Evolutionary conservation across 306 rosid genomes (phyloP).

Genomic region (Bauhinia variegata): DNA sequence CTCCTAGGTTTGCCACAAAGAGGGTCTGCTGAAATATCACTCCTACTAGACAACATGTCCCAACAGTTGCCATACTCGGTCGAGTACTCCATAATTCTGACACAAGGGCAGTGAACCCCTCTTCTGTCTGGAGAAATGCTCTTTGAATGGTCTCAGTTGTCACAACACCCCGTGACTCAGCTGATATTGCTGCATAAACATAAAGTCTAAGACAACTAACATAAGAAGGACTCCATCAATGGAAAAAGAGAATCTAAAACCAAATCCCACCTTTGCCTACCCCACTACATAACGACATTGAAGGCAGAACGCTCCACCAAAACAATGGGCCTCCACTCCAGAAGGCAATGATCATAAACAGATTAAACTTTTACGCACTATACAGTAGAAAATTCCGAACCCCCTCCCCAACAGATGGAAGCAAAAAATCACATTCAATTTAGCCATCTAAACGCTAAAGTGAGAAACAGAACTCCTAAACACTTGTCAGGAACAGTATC

Average conservation of each 20-base stretch:
- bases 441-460: not conserved
- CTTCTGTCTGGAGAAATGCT: constrained; percentile 72
- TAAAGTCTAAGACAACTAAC: constrained; percentile 56
- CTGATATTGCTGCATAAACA: constrained; percentile 64
- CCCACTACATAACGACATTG: constrained; percentile 30
- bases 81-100: constrained; percentile 63
- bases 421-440: constrained; percentile 13
- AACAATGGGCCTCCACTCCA: constrained; percentile 20
- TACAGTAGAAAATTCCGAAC: not conserved
- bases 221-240: constrained; percentile 44
- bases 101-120: constrained; percentile 73
- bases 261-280: constrained; percentile 29
- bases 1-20: constrained; percentile 80
- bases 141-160: constrained; percentile 61
- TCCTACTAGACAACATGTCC: constrained; percentile 87
- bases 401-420: constrained; percentile 7
- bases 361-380: constrained; percentile 11
- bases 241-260: constrained; percentile 14
- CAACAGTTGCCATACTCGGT: constrained; percentile 75
- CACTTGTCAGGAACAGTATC: constrained; percentile 20
- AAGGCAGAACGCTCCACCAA: constrained; percentile 24
- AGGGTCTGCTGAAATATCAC: constrained; percentile 77
- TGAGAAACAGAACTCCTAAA: not conserved
- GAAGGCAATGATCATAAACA: constrained; percentile 7
- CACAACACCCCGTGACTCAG: constrained; percentile 62